Percentiles rank a stretch among this genome's conserved stretches.
These are phyloP conservation scores for Scleroderma bovista DNA, from an alignment of 768 basidiomycete species.

Conservation along the genomic window DNA sequence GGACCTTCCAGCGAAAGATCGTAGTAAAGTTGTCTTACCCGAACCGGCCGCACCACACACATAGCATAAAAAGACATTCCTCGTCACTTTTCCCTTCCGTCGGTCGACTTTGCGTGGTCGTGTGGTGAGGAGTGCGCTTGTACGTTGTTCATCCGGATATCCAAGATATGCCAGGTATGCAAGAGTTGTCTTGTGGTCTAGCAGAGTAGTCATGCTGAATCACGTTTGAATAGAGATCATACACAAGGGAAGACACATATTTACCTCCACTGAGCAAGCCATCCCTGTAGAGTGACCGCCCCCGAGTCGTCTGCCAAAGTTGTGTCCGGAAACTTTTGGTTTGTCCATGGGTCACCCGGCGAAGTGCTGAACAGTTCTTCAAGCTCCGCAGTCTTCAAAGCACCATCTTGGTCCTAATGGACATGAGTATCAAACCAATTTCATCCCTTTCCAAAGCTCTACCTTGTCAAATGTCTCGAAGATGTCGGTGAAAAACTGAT, in stretches of 20 bases:
- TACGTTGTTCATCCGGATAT: conserved; percentile 75
- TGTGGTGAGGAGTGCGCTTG: conserved; percentile 80
- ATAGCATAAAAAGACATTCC: conserved; percentile 92
- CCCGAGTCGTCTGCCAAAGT: conserved; percentile 84
- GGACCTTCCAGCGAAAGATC: conserved; percentile 81
- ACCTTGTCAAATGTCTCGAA: conserved; percentile 96
- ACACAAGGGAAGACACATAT: conserved; percentile 13
- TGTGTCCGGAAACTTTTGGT: conserved; percentile 87
- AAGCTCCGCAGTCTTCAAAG: conserved; percentile 76
- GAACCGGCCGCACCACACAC: conserved; percentile 94
- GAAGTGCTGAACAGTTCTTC: conserved; percentile 89
- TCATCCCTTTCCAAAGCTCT: neutral
- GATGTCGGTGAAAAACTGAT: conserved; percentile 95
- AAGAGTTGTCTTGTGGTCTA: conserved; percentile 89
- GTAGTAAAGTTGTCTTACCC: conserved; percentile 85
- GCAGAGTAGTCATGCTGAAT: conserved; percentile 88
- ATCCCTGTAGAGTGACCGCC: conserved; percentile 92
- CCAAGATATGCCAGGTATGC: conserved; percentile 95
- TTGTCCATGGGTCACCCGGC: conserved; percentile 94
- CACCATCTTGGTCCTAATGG: conserved; percentile 87
- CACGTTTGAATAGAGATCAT: conserved; percentile 1
- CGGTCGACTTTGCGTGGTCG: conserved; percentile 80
- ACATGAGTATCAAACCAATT: conserved; percentile 1
- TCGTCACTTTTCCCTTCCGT: conserved; percentile 78
- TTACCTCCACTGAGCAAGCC: conserved; percentile 98